These are phyloP conservation scores for Colletotrichum simmondsii DNA, from an alignment of 2,329 filamentous ascomycete species.

Conservation along the genomic window DNA sequence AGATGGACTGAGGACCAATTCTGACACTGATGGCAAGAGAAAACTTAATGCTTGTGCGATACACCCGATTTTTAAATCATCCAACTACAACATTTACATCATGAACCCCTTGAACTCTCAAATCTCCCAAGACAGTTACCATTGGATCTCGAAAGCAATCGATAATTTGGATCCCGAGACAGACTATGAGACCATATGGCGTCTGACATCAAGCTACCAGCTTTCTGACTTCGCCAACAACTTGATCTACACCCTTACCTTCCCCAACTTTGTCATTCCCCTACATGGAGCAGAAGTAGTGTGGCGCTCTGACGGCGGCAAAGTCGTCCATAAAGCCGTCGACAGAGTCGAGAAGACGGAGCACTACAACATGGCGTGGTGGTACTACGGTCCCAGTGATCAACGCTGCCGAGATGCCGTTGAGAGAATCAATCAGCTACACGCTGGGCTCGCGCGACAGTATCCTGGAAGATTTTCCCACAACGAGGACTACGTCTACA, in stretches of 20 bases:
- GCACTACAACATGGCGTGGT: conserved; percentile 11
- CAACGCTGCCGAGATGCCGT: not conserved
- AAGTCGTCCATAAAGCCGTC: not conserved
- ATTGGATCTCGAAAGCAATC: not conserved
- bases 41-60: not conserved
- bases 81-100: not conserved
- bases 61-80: not conserved
- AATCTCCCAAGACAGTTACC: not conserved
- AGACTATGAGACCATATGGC: conserved; percentile 1
- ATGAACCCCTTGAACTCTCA: not conserved
- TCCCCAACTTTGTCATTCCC: not conserved
- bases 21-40: not conserved
- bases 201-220: not conserved
- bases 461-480: not conserved
- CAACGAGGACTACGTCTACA: conserved; percentile 19
- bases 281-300: not conserved
- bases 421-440: conserved; percentile 3
- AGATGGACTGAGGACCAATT: not conserved
- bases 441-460: not conserved
- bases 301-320: conserved; percentile 13
- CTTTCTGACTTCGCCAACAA: conserved; percentile 1
- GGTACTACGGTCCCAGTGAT: conserved; percentile 11
- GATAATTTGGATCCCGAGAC: not conserved
- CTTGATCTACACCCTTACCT: conserved; percentile 1
- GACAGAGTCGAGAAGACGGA: conserved; percentile 2